Base-by-base conservation (phyloP, 1,139 yeast genomes). In the Diutina neorugosa region DNA sequence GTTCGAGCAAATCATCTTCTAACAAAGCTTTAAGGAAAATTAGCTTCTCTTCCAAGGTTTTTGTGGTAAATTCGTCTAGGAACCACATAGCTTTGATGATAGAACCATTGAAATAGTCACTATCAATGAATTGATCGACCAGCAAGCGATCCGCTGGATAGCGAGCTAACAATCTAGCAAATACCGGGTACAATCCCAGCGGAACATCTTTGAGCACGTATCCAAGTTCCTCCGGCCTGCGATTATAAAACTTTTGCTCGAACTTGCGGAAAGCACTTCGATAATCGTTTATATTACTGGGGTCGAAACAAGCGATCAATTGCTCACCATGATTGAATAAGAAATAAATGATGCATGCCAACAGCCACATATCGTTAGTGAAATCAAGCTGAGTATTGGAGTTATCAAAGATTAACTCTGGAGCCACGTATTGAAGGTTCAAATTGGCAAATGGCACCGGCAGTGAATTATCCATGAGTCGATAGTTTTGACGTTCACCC, bases 21-120 rank as follows among this genome's bases (percentile, higher is more conserved):
- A 78, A 69, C 53, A 91, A 70, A 0, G 91, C 91, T 55, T 77
- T 74, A 61, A 91, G 71, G 63, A 89, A 90, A 0, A 82, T 73
- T 43, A 78, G 67, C 61, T 85, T 86, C 56, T 91, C 97, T 14
- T 78, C 77, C 2, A 74, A 69, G 1, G 84, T 69, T 59, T 87
- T 85, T 1, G 96, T 88, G 8, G 91, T 80, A 58, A 88, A 84
- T 56, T 88, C 95, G 63, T 91, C 98, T 52, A 93, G 67, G 61
- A 86, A 85, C 66, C 86, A 81, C 73, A 93, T 77, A 2, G 96
- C 85, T 62, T 87, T 85, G 54, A 93, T 82, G 53, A 91, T 70
- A 54, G 93, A 87, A 57, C 91, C 94, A 66, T 88, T 86, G 65
- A 86, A 87, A 58, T 70, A 78, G 46, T 76, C 80, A 20, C 81